Evolutionary conservation across 2,329 filamentous ascomycete species (phyloP), one percentile per base, ranked within the genome.

Genomic region (Cercospora janseana): DNA sequence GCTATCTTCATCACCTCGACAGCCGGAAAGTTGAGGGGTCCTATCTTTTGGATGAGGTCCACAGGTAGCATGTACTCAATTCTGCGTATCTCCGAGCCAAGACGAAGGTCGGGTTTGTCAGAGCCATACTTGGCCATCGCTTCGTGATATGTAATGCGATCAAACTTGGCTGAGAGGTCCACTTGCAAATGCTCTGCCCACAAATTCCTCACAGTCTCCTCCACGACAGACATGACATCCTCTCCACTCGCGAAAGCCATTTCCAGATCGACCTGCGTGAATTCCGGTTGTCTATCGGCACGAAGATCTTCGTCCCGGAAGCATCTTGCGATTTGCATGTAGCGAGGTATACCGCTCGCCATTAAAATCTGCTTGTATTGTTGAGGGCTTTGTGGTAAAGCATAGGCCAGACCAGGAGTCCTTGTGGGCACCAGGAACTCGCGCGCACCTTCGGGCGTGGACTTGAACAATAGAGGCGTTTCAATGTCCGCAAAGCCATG

Each of bases 311-410:
- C 93, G 64, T 98, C 94, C 10, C 93, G 84, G 70, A 96, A 98
- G 66, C 93, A 98, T 57, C 83, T 85, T 1, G 93, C 94, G 71
- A 96, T 89, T 63, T 98, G 93, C 69, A 86, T 94, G 67, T 98
- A 98, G 31, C 79, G 81, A 1, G 78, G 73, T 8, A 96, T 79
- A 0, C 92, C 92, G 54, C 87, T 87, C 0, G 90, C 88, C 90
- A 98, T 97, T 32, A 98, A 79, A 2, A 96, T 88, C 72, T 98
- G 93, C 72, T 98, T 98, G 67, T 97, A 98, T 69, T 98, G 93
- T 68, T 98, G 93, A 0, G 93, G 93, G 58, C 92, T 97, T 68
- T 98, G 94, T 0, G 91, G 91, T 15, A 98, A 75, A 6, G 93
- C 93, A 69, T 97, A 98, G 3, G 88, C 90, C 53, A 83, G 74